Evolutionary conservation across 2,329 filamentous ascomycete genomes (phyloP).

Genomic region (Byssochlamys sp.): DNA sequence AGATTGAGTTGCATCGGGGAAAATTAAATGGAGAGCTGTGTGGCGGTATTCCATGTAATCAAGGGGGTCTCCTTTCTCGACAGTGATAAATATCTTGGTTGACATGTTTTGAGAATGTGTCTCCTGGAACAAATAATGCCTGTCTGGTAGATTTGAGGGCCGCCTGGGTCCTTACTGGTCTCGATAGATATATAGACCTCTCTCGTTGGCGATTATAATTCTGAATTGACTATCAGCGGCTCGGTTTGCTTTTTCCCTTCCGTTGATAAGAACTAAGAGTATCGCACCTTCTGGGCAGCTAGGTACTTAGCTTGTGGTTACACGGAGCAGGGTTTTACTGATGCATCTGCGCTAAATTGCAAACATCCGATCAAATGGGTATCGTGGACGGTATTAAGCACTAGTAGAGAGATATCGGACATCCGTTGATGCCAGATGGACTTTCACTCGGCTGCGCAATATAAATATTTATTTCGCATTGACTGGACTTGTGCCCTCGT

Average conservation of each 20-base stretch:
- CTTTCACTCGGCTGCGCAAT: too few relatives aligned
- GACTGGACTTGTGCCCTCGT: too few relatives aligned
- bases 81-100: constrained; percentile 14
- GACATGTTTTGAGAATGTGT: constrained; percentile 8
- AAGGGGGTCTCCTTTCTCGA: constrained; percentile 19
- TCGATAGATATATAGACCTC: neutral
- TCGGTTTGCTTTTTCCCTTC: too few relatives aligned
- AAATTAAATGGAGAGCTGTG: constrained; percentile 18
- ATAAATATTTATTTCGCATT: too few relatives aligned
- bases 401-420: too few relatives aligned
- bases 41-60: constrained; percentile 23
- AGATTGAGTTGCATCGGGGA: constrained; percentile 8
- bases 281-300: neutral
- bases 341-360: neutral
- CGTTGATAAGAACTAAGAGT: too few relatives aligned
- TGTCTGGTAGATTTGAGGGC: neutral
- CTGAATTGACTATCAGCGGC: too few relatives aligned
- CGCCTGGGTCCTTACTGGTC: neutral
- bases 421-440: too few relatives aligned
- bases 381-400: too few relatives aligned
- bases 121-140: neutral
- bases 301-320: neutral
- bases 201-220: neutral
- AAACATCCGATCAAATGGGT: too few relatives aligned
- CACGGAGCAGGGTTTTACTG: neutral